These are phyloP conservation scores for Epichloe brachyelytri DNA, from an alignment of 2,329 filamentous ascomycete genomes.

Conservation along the genomic window DNA sequence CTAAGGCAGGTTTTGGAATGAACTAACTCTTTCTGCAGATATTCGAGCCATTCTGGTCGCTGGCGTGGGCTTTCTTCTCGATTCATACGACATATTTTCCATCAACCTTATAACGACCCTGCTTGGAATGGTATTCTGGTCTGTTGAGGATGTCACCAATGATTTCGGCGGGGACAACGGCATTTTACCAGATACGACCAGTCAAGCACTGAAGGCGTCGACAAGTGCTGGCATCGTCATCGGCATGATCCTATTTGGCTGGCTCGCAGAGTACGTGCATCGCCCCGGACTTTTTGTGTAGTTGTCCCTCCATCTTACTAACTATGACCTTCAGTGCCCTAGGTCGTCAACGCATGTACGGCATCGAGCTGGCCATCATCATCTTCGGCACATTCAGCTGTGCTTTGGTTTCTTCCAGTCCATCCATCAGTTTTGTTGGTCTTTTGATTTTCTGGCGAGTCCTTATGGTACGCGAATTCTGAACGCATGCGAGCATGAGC, in stretches of 20 bases:
- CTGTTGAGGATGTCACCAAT: slow-evolving; percentile 27
- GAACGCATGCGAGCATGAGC: background rate
- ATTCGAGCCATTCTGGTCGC: slow-evolving; percentile 62
- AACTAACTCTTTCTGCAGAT: slow-evolving; percentile 25
- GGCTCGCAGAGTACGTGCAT: slow-evolving; percentile 50
- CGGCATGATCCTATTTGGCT: slow-evolving; percentile 66
- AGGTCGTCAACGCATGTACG: slow-evolving; percentile 73
- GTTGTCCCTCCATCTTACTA: slow-evolving; percentile 4
- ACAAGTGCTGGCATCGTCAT: slow-evolving; percentile 69
- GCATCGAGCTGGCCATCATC: slow-evolving; percentile 61
- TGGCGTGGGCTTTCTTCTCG: slow-evolving; percentile 73
- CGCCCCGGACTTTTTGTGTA: background rate
- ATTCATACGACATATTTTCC: slow-evolving; percentile 72
- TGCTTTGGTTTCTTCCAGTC: slow-evolving; percentile 47
- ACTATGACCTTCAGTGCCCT: slow-evolving; percentile 30
- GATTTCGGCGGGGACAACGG: slow-evolving; percentile 41
- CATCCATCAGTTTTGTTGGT: slow-evolving; percentile 44
- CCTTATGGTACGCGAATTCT: slow-evolving; percentile 42
- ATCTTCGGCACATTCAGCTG: slow-evolving; percentile 58
- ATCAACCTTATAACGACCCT: slow-evolving; percentile 62
- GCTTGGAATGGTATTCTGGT: slow-evolving; percentile 67
- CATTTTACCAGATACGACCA: slow-evolving; percentile 48
- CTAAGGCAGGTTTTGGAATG: background rate
- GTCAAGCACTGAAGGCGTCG: slow-evolving; percentile 68
- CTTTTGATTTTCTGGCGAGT: slow-evolving; percentile 64